phyloP scores from a whole-genome alignment of 2,329 filamentous ascomycete species.

The Aspergillaceae sp. region DNA sequence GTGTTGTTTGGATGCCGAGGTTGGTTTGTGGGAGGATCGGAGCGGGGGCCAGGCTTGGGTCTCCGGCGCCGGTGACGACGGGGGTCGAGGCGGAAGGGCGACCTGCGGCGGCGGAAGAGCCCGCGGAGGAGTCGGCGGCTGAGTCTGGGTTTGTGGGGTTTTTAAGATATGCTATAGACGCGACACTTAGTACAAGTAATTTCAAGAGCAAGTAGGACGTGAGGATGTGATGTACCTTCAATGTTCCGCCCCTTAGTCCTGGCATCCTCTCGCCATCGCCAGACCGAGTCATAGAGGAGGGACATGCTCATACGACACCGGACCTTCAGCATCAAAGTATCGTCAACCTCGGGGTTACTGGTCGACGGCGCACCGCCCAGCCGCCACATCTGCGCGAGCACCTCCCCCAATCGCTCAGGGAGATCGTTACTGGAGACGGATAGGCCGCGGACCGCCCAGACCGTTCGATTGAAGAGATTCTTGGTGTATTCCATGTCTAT shows the following conservation, averaged over 20 bases:
- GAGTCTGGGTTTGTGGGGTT: constrained; percentile 81
- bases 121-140: constrained; percentile 61
- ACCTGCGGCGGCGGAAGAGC: constrained; percentile 47
- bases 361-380: constrained; percentile 27
- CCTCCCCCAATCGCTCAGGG: constrained; percentile 55
- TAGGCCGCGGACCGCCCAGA: constrained; percentile 51
- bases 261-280: constrained; percentile 58
- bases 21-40: constrained; percentile 25
- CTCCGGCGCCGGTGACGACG: constrained; percentile 23
- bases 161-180: constrained; percentile 55
- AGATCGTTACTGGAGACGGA: constrained; percentile 57
- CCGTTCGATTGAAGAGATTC: constrained; percentile 50
- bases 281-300: constrained; percentile 58
- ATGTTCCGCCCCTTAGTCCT: constrained; percentile 63
- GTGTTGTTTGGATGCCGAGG: constrained; percentile 18
- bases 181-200: not conserved
- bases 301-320: constrained; percentile 60
- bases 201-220: too few relatives aligned
- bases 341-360: constrained; percentile 28
- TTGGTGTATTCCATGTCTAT: constrained; percentile 50
- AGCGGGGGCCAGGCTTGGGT: constrained; percentile 38
- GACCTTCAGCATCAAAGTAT: constrained; percentile 53
- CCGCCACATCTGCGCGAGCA: constrained; percentile 58
- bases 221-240: constrained; percentile 47
- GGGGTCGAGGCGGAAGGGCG: constrained; percentile 29